Evolutionary conservation across 148 eudicot genomes (phyloP).

Genomic region (Chenopodium quinoa): DNA sequence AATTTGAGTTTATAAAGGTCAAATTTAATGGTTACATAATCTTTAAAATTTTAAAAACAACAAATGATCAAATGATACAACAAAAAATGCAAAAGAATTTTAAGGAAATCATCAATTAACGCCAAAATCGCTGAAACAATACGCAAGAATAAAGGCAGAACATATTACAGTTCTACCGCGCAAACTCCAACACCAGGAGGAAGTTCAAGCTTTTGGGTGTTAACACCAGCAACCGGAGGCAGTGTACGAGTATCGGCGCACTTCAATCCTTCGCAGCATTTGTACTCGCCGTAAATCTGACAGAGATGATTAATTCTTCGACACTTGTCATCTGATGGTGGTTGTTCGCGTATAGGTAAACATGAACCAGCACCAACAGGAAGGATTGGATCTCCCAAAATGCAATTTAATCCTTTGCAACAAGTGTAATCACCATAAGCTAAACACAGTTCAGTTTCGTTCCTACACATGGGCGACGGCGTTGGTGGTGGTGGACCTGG

Average conservation of each 20-base stretch:
- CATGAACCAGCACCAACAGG: background rate
- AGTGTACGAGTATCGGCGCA: background rate
- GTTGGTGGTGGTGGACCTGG: background rate
- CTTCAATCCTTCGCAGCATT: background rate
- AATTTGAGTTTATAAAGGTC: no score
- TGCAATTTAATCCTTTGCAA: slow-evolving; percentile 7
- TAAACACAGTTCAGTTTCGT: background rate
- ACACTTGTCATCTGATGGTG: background rate
- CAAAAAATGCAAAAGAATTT: no score
- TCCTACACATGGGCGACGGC: background rate
- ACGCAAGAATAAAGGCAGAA: no score
- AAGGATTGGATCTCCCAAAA: background rate
- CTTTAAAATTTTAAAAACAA: no score
- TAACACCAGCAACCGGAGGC: background rate
- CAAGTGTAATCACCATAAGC: background rate
- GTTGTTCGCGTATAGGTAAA: background rate
- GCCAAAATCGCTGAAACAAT: no score
- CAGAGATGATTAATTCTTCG: background rate
- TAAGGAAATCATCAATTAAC: no score
- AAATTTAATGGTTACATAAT: no score
- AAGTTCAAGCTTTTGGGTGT: background rate
- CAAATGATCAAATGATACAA: no score
- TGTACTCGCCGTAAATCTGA: background rate
- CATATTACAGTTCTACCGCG: no score
- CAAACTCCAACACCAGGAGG: background rate